phyloP scores from a whole-genome alignment of 2,329 filamentous ascomycete species.

The Hawksworthiomyces lignivorus region DNA sequence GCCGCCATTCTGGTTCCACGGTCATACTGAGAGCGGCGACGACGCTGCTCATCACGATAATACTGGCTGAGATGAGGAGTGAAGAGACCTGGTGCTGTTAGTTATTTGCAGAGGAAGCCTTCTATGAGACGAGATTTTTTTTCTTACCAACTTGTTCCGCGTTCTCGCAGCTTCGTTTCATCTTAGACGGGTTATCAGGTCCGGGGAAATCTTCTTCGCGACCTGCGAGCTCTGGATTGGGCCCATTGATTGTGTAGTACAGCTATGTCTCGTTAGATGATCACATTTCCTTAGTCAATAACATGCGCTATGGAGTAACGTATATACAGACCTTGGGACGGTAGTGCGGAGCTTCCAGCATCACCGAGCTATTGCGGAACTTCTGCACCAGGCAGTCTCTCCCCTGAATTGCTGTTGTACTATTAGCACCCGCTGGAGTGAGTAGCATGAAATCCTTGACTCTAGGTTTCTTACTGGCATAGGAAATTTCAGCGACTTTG shows the following conservation, averaged over 20 bases:
- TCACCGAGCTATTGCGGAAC: constrained; percentile 93
- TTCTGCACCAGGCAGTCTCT: constrained; percentile 87
- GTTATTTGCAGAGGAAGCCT: background rate
- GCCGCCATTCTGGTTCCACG: constrained; percentile 69
- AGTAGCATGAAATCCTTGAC: background rate
- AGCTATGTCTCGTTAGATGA: constrained; percentile 30
- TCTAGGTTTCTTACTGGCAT: constrained; percentile 65
- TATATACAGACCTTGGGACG: constrained; percentile 89
- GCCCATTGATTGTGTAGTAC: constrained; percentile 44
- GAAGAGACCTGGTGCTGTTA: constrained; percentile 54
- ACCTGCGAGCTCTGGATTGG: constrained; percentile 48
- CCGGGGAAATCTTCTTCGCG: constrained; percentile 67
- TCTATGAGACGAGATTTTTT: background rate
- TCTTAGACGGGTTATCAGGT: constrained; percentile 79
- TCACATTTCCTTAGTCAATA: background rate
- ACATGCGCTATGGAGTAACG: no score
- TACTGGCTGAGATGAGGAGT: constrained; percentile 70
- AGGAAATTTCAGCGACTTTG: constrained; percentile 85
- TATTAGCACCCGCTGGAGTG: constrained; percentile 17
- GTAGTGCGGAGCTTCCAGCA: constrained; percentile 75
- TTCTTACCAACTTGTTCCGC: constrained; percentile 71
- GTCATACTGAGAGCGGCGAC: constrained; percentile 70
- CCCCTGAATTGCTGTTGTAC: constrained; percentile 70
- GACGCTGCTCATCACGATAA: constrained; percentile 66
- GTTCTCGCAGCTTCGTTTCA: constrained; percentile 80